phyloP scores from a whole-genome alignment of 139 green algal genomes.

The Chlamydomonas asymmetrica region DNA sequence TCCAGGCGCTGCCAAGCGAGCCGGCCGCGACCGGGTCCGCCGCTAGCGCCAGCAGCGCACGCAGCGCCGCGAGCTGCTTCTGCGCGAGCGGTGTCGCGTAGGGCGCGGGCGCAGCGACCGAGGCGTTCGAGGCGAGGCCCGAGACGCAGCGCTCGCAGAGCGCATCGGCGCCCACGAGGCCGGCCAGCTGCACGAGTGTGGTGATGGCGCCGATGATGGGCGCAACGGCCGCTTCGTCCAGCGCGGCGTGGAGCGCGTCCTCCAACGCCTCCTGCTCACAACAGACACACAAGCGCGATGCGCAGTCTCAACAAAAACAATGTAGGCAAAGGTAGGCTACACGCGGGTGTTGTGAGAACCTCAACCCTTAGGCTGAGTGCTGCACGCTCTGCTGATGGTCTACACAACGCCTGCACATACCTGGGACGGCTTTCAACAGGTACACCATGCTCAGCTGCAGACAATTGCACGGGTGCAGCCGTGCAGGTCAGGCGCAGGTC shows the following conservation, averaged over 20 bases:
- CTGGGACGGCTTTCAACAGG: too few relatives aligned
- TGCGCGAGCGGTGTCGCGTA: conserved; percentile 31
- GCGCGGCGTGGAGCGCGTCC: conserved; percentile 40
- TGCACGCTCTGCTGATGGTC: too few relatives aligned
- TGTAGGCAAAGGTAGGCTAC: too few relatives aligned
- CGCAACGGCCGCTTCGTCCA: conserved; percentile 33
- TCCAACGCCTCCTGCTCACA: conserved; percentile 53
- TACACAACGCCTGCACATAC: too few relatives aligned
- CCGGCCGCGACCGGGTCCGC: conserved; percentile 60
- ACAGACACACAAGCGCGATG: too few relatives aligned
- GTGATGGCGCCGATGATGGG: conserved; percentile 51
- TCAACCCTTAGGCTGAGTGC: too few relatives aligned
- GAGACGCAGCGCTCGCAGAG: conserved; percentile 46
- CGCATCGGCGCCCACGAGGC: conserved; percentile 64
- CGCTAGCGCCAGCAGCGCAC: conserved; percentile 57
- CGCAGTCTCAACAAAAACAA: too few relatives aligned
- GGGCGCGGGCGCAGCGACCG: conserved; percentile 34
- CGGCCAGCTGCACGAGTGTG: conserved; percentile 56
- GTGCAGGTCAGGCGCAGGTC: too few relatives aligned
- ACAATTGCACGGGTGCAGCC: too few relatives aligned
- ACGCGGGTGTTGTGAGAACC: too few relatives aligned
- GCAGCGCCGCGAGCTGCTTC: conserved; percentile 72
- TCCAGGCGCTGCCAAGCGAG: conserved; percentile 74
- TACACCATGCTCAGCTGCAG: too few relatives aligned
- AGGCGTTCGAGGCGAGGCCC: conserved; percentile 33